Conservation (phyloP, 2,329 filamentous ascomycete genomes). For the Penicillium thymicola region DNA sequence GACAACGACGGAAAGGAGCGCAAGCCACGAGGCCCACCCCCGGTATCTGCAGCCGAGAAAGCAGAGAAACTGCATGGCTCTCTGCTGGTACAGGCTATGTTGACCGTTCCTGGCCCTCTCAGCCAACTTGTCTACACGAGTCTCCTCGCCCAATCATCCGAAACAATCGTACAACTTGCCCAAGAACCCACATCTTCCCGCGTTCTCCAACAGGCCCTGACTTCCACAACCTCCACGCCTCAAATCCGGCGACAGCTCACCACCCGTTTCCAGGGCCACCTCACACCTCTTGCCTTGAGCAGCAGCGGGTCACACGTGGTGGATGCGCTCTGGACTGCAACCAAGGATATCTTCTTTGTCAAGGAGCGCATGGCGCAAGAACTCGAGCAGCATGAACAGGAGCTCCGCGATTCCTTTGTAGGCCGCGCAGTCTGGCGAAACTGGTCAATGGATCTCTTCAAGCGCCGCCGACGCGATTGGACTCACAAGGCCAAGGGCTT, state of each 20-base stretch:
- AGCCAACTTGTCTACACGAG: constrained; percentile 69
- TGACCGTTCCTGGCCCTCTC: constrained; percentile 67
- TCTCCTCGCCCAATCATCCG: constrained; percentile 58
- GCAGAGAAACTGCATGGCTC: constrained; percentile 71
- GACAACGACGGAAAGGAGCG: constrained; percentile 40
- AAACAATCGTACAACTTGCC: constrained; percentile 62
- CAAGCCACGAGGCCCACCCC: constrained; percentile 15
- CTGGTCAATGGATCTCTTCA: constrained; percentile 71
- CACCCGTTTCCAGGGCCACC: constrained; percentile 59
- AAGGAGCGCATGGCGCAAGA: constrained; percentile 66
- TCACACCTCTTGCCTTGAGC: constrained; percentile 60
- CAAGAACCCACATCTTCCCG: constrained; percentile 59
- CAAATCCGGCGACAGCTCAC: constrained; percentile 63
- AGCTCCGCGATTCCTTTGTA: constrained; percentile 61
- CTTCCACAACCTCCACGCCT: constrained; percentile 50
- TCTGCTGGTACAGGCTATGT: constrained; percentile 74
- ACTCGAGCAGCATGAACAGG: constrained; percentile 57
- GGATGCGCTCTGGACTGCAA: constrained; percentile 63
- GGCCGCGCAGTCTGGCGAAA: constrained; percentile 70
- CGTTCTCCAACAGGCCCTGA: constrained; percentile 62
- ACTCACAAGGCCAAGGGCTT: constrained; percentile 57
- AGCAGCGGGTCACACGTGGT: constrained; percentile 64
- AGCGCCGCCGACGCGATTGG: constrained; percentile 62
- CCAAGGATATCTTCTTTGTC: constrained; percentile 62
- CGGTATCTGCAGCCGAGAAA: constrained; percentile 50